Conservation (phyloP, 495 filamentous ascomycete species). For the Viridothelium virens region DNA sequence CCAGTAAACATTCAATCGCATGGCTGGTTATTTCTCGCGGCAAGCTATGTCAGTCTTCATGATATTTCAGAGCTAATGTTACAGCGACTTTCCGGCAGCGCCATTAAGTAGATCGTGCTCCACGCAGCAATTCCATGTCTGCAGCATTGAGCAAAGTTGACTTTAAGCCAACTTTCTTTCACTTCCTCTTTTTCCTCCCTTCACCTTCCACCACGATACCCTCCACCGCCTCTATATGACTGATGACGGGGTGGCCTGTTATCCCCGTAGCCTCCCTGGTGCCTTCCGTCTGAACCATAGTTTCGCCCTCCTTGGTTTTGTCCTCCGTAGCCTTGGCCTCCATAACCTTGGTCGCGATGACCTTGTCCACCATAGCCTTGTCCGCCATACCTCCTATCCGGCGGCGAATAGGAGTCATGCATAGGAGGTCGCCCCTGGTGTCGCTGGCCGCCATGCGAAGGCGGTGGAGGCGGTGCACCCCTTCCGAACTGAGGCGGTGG, state of each 20-base stretch:
- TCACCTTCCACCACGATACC: conserved; percentile 4
- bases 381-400: not conserved
- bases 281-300: not conserved
- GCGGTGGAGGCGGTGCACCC: not conserved
- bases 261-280: not conserved
- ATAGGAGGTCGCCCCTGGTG: not conserved
- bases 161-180: too few species aligned
- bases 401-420: conserved; percentile 14
- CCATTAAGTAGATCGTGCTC: too few species aligned
- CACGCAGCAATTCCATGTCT: too few species aligned
- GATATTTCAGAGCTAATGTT: too few species aligned
- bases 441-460: not conserved
- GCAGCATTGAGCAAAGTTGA: too few species aligned
- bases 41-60: too few species aligned
- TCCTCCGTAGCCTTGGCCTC: not conserved
- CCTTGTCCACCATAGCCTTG: not conserved
- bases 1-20: too few species aligned
- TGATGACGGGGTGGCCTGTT: not conserved
- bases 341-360: not conserved
- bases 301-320: conserved; percentile 10
- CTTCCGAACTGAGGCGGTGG: conserved; percentile 13
- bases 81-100: too few species aligned
- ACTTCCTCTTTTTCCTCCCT: not conserved
- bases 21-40: too few species aligned
- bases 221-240: not conserved